These are phyloP conservation scores for Alternaria sp. DNA, from an alignment of 2,329 filamentous ascomycete genomes.

Conservation along the genomic window DNA sequence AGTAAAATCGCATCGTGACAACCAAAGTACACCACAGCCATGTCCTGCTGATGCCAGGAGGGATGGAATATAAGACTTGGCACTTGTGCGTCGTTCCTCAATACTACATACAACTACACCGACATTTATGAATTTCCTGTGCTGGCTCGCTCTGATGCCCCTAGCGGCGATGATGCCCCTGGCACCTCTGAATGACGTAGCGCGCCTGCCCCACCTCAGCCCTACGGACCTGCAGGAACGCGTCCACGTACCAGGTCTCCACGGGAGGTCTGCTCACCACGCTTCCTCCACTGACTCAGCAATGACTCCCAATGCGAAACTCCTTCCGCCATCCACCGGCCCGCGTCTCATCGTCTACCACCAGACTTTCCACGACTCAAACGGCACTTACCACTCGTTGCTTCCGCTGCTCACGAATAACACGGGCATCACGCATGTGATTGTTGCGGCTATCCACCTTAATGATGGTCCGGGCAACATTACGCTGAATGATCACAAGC, in stretches of 20 bases:
- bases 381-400: constrained; percentile 64
- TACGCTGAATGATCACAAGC: constrained; percentile 80
- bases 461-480: constrained; percentile 71
- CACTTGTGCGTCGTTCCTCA: background rate
- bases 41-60: background rate
- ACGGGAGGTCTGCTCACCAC: background rate
- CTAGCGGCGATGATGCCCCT: constrained; percentile 17
- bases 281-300: background rate
- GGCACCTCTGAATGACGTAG: constrained; percentile 25
- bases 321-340: constrained; percentile 45
- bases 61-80: background rate
- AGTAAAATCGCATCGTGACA: background rate
- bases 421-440: constrained; percentile 77
- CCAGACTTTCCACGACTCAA: constrained; percentile 66
- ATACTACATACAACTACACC: background rate
- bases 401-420: constrained; percentile 65
- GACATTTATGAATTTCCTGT: background rate
- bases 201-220: constrained; percentile 37
- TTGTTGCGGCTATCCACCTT: constrained; percentile 85
- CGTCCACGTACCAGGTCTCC: constrained; percentile 10
- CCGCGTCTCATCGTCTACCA: constrained; percentile 64
- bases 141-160: background rate
- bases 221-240: constrained; percentile 25
- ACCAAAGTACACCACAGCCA: background rate
- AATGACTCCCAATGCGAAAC: constrained; percentile 41